These are phyloP conservation scores for Bryoglossum gracile DNA, from an alignment of 495 filamentous ascomycete genomes.

Conservation along the genomic window DNA sequence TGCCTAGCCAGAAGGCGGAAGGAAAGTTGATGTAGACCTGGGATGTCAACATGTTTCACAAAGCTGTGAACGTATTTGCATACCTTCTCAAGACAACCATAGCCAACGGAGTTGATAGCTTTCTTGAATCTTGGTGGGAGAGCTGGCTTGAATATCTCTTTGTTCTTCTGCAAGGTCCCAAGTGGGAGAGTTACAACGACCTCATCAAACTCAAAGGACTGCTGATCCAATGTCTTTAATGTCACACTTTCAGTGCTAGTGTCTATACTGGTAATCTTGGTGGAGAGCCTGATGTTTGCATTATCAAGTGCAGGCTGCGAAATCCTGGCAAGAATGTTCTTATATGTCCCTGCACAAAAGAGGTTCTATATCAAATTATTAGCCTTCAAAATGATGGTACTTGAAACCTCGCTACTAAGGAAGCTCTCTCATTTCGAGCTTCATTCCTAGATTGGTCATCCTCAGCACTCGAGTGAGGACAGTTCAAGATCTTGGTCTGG, in stretches of 20 bases:
- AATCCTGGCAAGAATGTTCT: conserved; percentile 61
- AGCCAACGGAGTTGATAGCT: conserved; percentile 74
- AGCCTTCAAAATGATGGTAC: not conserved
- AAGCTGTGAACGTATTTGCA: conserved; percentile 2
- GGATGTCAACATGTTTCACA: conserved; percentile 4
- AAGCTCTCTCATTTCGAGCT: no score
- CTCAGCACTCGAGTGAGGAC: not conserved
- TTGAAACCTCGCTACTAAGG: no score
- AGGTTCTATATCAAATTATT: conserved; percentile 57
- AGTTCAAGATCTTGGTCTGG: not conserved
- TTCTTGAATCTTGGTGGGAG: conserved; percentile 57
- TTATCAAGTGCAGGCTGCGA: conserved; percentile 54
- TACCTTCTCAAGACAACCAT: conserved; percentile 83
- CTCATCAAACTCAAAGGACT: conserved; percentile 63
- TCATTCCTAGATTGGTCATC: no score
- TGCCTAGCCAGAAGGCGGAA: conserved; percentile 47
- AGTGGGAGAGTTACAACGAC: conserved; percentile 79
- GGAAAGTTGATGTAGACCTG: conserved; percentile 83
- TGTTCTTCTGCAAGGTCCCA: conserved; percentile 80
- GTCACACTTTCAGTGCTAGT: conserved; percentile 36
- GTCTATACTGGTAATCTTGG: conserved; percentile 47
- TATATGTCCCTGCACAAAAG: conserved; percentile 83
- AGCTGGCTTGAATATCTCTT: conserved; percentile 58
- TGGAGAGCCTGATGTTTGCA: conserved; percentile 55
- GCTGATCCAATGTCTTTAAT: conserved; percentile 48